Base-by-base conservation (phyloP, 352 stramenopile species). In the Globisporangium middletonii region DNA sequence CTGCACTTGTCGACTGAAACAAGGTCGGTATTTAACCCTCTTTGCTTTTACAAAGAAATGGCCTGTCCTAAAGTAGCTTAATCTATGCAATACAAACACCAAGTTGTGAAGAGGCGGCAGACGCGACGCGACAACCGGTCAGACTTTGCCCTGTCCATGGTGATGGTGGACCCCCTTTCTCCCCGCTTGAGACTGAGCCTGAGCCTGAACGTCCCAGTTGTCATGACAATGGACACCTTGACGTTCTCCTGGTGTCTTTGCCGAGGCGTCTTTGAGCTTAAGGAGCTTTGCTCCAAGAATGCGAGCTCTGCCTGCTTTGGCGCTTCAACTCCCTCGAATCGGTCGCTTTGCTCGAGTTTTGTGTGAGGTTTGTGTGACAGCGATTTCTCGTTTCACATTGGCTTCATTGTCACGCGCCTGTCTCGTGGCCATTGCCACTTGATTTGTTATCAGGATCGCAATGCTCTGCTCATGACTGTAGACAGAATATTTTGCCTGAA, bases 381-480 rank as follows among this genome's bases (percentile, higher is more conserved):
- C 41, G 41, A 7, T 18, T 45, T 45, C 38, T n/a, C 4, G 12
- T 4, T 44, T 44, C 16, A 15, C 11, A n/a, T 38, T 38, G 33
- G 33, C 33, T 38, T 9, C 33, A 38, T 38, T 38, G 33, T 38
- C 33, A 16, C 33, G 8, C 50, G 50, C 51, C 52, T 57, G 33
- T 57, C 52, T 42, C 51, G 26, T 57, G 16, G 11, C n/a, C 51
- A 57, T 50, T 50, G 41, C 51, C 28, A 44, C 53, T 58, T 50
- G 53, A 58, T 58, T 51, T 49, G 44, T 51, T 27, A 37, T 19
- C 42, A 42, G n/a, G 37, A 30, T 23, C 46, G 33, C 7, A 38
- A 50, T 28, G 2, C 18, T 3, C 33, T 26, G 1, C 15, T 12
- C 45, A 55, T 37, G 6, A 37, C 4, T 41, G 12, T 23, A 23